Evolutionary conservation across 331 rosid species (phyloP).

Genomic region (Pyrus hybrid): DNA sequence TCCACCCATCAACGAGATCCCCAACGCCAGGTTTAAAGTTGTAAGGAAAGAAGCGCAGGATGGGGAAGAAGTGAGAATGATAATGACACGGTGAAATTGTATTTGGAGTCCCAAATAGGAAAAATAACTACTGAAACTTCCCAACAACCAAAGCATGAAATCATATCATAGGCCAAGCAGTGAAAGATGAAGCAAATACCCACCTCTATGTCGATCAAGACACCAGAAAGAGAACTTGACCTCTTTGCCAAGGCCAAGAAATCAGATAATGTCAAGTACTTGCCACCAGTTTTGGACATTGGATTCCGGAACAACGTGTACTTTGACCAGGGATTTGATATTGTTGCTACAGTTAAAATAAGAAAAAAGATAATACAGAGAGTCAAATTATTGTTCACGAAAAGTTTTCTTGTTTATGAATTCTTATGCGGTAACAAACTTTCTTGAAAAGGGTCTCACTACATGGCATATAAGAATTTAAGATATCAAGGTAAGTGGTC

Average conservation of each 20-base stretch:
- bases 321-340: slow-evolving; percentile 34
- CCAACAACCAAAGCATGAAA: background rate
- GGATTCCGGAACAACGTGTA: slow-evolving; percentile 56
- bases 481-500: background rate
- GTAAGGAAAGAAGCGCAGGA: background rate
- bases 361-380: background rate
- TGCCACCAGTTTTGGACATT: slow-evolving; percentile 29
- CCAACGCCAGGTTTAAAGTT: background rate
- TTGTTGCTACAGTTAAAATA: slow-evolving; percentile 47
- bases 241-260: slow-evolving; percentile 72
- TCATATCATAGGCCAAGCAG: background rate
- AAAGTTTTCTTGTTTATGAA: background rate
- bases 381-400: slow-evolving; percentile 13
- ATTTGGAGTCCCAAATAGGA: background rate
- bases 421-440: background rate
- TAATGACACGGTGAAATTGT: background rate
- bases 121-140: background rate
- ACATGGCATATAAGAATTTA: background rate
- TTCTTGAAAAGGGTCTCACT: background rate
- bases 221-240: slow-evolving; percentile 52
- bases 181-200: slow-evolving; percentile 7
- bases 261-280: slow-evolving; percentile 40
- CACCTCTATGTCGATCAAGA: slow-evolving; percentile 73
- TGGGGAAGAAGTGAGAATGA: background rate
- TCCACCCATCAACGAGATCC: background rate